Evolutionary conservation across 257 asterid genomes (phyloP), one percentile per base, ranked within the genome.

Genomic region (Fraxinus excelsior): DNA sequence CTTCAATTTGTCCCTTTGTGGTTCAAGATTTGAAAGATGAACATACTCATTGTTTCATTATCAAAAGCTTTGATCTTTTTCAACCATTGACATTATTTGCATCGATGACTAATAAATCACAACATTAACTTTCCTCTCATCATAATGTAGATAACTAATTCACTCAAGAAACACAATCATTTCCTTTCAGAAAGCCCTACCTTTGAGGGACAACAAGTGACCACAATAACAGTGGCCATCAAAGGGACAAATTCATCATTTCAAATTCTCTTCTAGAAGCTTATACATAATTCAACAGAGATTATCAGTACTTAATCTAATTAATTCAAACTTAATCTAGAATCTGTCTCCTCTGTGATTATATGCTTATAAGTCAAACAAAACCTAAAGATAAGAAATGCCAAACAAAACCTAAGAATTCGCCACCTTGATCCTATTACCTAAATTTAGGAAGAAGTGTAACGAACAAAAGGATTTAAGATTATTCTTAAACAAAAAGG

Each of bases 121-220:
- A 53, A 53, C 9, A 53, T 46, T 16, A 46, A 46, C 56, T 46
- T 46, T 14, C n/a, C 16, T 4, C 56, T 46, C 19, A 14, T 46
- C 56, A 46, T 46, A 16, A 46, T 46, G 56, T 46, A 14, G 56
- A 46, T 46, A 46, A 46, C 64, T 53, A 19, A 53, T 53, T 53
- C 64, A 72, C 9, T n/a, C 26, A 67, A 34, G 49, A 42, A 75
- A 74, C 87, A 84, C 67, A 76, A 84, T 84, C 82, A 84, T 84
- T 79, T 66, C 76, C 40, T 58, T 58, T 9, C 74, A 74, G 83
- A 74, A 74, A 38, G 21, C 25, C 51, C 32, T 68, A 72, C 75
- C 72, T 46, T 62, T 44, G 25, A 49, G 16, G 58, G 79, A 68
- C 74, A 53, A 42, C 70, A 51, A 64, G 65, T 65, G 80, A 72